Percentiles rank a stretch among this genome's conserved stretches.
phyloP scores from a whole-genome alignment of 345 rosid genomes.

The Populus euphratica region DNA sequence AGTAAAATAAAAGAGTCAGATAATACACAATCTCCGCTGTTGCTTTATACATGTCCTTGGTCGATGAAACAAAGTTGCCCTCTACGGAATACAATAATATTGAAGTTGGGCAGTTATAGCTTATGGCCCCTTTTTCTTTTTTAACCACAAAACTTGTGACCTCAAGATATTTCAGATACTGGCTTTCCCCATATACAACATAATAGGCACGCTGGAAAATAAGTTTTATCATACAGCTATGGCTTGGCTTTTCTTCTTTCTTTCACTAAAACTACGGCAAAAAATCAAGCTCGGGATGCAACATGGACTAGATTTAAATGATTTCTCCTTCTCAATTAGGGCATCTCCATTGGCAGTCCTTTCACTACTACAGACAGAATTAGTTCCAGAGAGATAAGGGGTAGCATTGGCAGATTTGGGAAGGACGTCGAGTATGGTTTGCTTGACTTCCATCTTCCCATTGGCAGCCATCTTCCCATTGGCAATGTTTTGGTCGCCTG shows the following conservation, averaged over 20 bases:
- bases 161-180: constrained; percentile 1
- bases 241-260: constrained; percentile 61
- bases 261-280: constrained; percentile 52
- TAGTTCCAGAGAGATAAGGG: constrained; percentile 50
- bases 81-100: background rate
- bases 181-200: constrained; percentile 3
- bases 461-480: constrained; percentile 21
- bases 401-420: constrained; percentile 41
- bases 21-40: background rate
- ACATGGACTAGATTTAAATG: constrained; percentile 41
- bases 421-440: constrained; percentile 32
- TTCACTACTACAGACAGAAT: constrained; percentile 49
- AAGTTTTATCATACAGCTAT: constrained; percentile 18
- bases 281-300: constrained; percentile 79
- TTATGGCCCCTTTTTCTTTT: too few relatives aligned
- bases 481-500: constrained; percentile 13
- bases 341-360: constrained; percentile 45
- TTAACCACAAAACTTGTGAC: background rate
- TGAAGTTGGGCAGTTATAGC: background rate
- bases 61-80: background rate
- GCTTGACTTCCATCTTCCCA: constrained; percentile 26
- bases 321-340: constrained; percentile 36
- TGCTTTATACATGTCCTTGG: constrained; percentile 15
- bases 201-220: background rate
- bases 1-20: too few relatives aligned